Evolutionary conservation across 495 filamentous ascomycete genomes (phyloP).

Genomic region (Lentithecium fluviatile): DNA sequence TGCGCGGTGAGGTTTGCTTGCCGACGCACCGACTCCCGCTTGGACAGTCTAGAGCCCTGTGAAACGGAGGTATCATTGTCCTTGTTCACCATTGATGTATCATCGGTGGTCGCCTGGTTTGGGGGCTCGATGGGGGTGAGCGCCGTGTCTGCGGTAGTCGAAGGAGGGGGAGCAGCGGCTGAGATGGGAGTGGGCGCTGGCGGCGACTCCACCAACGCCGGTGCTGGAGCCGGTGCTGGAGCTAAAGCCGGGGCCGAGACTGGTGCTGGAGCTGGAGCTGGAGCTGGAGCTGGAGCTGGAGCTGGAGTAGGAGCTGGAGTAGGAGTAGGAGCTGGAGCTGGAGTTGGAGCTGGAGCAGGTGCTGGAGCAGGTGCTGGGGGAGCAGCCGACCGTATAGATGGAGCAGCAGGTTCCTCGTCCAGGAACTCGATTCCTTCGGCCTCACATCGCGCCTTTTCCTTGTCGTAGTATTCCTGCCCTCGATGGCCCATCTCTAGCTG

Average conservation of each 20-base stretch:
- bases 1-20: conserved; percentile 55
- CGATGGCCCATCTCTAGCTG: conserved; percentile 76
- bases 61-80: conserved; percentile 92
- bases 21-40: conserved; percentile 57
- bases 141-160: neutral
- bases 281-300: too few relatives aligned
- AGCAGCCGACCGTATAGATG: neutral
- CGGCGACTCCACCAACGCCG: too few relatives aligned
- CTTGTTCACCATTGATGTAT: conserved; percentile 67
- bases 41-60: conserved; percentile 82
- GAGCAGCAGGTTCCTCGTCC: conserved; percentile 40
- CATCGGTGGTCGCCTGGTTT: conserved; percentile 47
- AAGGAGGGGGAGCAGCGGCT: neutral
- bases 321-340: too few relatives aligned
- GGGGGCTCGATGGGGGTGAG: conserved; percentile 33
- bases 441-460: conserved; percentile 66
- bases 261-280: too few relatives aligned
- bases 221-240: too few relatives aligned
- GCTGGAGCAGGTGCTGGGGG: conserved; percentile 2
- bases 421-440: conserved; percentile 64
- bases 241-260: too few relatives aligned
- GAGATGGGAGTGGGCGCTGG: neutral
- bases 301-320: too few relatives aligned
- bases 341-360: too few relatives aligned
- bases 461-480: conserved; percentile 71